These are phyloP conservation scores for Uncinocarpus reesii DNA, from an alignment of 2,329 filamentous ascomycete species.

Conservation along the genomic window DNA sequence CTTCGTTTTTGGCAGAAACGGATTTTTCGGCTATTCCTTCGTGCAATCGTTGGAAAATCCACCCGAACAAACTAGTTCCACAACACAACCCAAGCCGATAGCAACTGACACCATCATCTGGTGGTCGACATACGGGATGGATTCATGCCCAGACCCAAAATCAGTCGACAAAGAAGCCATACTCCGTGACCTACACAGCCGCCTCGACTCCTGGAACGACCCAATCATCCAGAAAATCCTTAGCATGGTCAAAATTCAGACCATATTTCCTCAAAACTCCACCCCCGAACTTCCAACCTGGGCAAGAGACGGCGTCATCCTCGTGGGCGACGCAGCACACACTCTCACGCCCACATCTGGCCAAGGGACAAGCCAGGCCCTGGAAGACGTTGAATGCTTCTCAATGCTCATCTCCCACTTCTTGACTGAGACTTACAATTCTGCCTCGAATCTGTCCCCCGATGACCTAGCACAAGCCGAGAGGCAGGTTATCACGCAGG, in stretches of 20 bases:
- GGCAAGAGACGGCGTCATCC: conserved; percentile 40
- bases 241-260: conserved; percentile 30
- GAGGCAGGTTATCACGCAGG: conserved; percentile 21
- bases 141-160: conserved; percentile 26
- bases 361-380: conserved; percentile 46
- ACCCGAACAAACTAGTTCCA: conserved; percentile 18
- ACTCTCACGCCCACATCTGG: conserved; percentile 46
- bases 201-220: conserved; percentile 40
- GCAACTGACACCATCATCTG: conserved; percentile 26
- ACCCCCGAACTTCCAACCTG: conserved; percentile 40
- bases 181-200: conserved; percentile 29
- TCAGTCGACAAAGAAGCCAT: conserved; percentile 26
- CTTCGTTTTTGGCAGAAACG: conserved; percentile 40
- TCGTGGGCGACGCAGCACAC: conserved; percentile 50
- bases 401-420: conserved; percentile 33
- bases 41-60: conserved; percentile 17
- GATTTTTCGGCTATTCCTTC: conserved; percentile 43
- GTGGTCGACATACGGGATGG: conserved; percentile 39
- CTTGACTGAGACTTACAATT: conserved; percentile 17
- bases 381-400: conserved; percentile 46
- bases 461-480: neutral
- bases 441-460: neutral
- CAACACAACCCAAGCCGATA: neutral
- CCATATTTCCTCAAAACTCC: conserved; percentile 42
- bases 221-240: conserved; percentile 38